Base-by-base conservation (phyloP, 1,139 yeast species). In the Yamadazyma friedrichii region DNA sequence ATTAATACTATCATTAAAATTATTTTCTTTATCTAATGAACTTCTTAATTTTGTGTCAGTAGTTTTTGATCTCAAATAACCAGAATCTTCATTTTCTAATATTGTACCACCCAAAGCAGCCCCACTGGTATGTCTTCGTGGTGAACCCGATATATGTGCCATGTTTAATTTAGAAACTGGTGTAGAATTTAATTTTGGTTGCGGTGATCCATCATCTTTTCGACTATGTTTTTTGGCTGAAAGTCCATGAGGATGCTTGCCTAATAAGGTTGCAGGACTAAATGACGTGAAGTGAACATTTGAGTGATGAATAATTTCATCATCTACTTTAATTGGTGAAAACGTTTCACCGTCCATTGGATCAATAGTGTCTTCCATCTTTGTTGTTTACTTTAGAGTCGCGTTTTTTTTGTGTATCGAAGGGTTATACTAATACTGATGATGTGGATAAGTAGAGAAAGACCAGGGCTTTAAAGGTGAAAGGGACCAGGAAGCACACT, bases 221-320 rank as follows among this genome's bases (percentile, higher is more conserved):
- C 67, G 61, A 35, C 61, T 62, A 41, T 65, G 52, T 42, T 67
- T 50, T 33, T 70, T 69, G 16, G 74, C 70, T 2, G 64, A 53
- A 31, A 76, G 54, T 0, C 81, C 82, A 49, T 76, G 82, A 1
- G 79, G 76, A 41, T 74, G 74, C 27, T 43, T 43, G 4, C 43
- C 45, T 30, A 43, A 39, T 16, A 43, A 32, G 2, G 44, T 40
- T 5, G 41, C 30, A 15, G 43, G 43, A 41, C 43, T 41, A 9
- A 40, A 31, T 10, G 35, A 4, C 3, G 31, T 31, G 9, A 33
- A 4, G 9, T 33, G 38, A 2, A 31, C 22, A 16, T 41, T 31
- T 8, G 40, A 28, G 26, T 40, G 42, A 28, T 36, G 32, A 13
- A 40, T 40, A 10, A 31, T 31, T 9, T 11, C 11, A 11, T 22